Conservation (phyloP, 306 rosid genomes). For the Corylus heterophylla region DNA sequence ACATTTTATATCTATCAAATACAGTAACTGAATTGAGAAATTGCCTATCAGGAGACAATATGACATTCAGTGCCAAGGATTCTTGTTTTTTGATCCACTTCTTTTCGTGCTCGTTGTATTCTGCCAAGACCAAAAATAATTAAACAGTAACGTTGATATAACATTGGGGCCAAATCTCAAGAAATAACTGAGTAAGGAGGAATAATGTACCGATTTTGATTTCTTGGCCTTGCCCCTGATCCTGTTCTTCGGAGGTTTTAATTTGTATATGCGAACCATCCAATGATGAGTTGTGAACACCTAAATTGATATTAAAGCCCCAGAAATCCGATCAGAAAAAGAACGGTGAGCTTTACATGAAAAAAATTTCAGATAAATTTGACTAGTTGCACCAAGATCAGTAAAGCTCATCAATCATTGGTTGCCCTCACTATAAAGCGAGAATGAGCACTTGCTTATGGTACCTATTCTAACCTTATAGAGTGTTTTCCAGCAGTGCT, state of each 20-base stretch:
- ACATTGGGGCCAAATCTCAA: neutral
- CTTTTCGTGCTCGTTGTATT: slow-evolving; percentile 50
- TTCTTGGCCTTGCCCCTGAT: slow-evolving; percentile 83
- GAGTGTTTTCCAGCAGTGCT: no score
- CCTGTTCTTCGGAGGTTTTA: slow-evolving; percentile 88
- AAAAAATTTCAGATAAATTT: neutral
- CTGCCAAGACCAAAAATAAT: slow-evolving; percentile 48
- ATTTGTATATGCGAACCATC: slow-evolving; percentile 97
- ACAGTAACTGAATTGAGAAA: slow-evolving; percentile 15
- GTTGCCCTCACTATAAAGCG: neutral
- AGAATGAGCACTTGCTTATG: neutral
- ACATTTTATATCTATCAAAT: slow-evolving; percentile 23
- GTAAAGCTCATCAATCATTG: neutral
- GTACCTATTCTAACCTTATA: neutral
- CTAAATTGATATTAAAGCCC: slow-evolving; percentile 36
- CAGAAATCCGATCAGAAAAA: slow-evolving; percentile 7
- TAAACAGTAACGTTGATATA: slow-evolving; percentile 10
- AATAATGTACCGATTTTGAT: slow-evolving; percentile 63
- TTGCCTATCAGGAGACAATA: slow-evolving; percentile 14
- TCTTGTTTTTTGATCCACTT: slow-evolving; percentile 48
- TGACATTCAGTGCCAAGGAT: slow-evolving; percentile 60
- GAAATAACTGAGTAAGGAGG: neutral
- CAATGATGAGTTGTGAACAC: slow-evolving; percentile 99
- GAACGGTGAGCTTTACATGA: neutral
- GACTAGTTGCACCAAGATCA: neutral